Percentiles rank a stretch among this genome's conserved stretches.
Evolutionary conservation across 768 basidiomycete species (phyloP).

Genomic region (Lactifluus rugatus): DNA sequence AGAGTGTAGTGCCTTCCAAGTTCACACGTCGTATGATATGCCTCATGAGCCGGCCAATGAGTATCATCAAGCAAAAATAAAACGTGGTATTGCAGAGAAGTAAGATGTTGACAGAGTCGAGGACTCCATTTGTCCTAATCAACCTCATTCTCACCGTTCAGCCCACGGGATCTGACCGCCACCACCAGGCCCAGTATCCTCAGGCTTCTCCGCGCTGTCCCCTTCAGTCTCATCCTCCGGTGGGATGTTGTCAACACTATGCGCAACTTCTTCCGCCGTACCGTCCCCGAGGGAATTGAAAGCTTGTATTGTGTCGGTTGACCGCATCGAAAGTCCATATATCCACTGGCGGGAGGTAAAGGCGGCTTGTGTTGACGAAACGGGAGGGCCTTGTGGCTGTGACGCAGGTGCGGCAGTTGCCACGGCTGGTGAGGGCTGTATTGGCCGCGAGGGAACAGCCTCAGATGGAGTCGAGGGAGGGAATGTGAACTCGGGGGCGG

Average conservation of each 20-base stretch:
- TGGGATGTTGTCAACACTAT: not conserved
- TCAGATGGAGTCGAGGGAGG: not conserved
- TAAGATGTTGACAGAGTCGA: not conserved
- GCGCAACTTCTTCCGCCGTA: not conserved
- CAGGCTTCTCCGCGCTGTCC: conserved; percentile 15
- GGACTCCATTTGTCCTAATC: not conserved
- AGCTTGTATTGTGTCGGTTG: not conserved
- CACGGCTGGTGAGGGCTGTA: not conserved
- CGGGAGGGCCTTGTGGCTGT: not conserved
- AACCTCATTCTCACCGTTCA: conserved; percentile 4
- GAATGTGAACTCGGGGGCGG: conserved; percentile 13
- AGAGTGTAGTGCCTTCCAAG: not conserved
- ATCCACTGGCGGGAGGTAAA: conserved; percentile 2
- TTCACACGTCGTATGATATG: not conserved
- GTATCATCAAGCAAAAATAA: not conserved
- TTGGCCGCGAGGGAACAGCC: not conserved
- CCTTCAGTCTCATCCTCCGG: conserved; percentile 6
- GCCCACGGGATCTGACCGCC: conserved; percentile 8
- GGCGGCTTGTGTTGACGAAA: not conserved
- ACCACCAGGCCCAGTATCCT: conserved; percentile 1
- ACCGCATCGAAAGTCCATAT: not conserved
- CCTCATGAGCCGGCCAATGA: not conserved
- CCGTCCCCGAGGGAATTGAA: not conserved
- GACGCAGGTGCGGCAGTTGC: not conserved
- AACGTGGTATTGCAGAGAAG: not conserved